Base-by-base conservation (phyloP, 2,329 filamentous ascomycete genomes). In the Trichoderma arundinaceum region DNA sequence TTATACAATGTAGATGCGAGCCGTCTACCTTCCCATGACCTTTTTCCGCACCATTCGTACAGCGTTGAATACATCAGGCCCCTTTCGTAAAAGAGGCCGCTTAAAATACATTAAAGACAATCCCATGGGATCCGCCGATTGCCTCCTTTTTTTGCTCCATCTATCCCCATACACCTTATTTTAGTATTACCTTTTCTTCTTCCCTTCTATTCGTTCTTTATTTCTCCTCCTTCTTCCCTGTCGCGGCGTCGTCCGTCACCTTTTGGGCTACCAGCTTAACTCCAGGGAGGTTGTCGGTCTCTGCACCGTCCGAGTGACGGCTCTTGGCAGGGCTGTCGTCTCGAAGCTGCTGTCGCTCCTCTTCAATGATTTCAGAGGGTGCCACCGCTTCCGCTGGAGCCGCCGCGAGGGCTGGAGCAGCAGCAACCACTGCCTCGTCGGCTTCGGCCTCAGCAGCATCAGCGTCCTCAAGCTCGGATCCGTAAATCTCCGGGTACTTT, bases 401-500 rank as follows among this genome's bases (percentile, higher is more conserved):
- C n/a, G n/a, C n/a, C n/a, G n/a, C n/a, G n/a, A n/a, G n/a, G n/a
- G 57, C 33, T 7, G 56, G 17, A 46, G 56, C 56, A 22, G 39
- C 59, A 38, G 51, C 6, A 4, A 49, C 52, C 3, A n/a, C 49
- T 7, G 43, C 60, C 13, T 52, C 77, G 41, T 74, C 74, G 54
- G 69, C 71, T 8, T 69, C 72, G 38, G 69, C 32, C 19, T 68
- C 68, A 12, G 58, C 68, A 13, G 58, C 75, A 12, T 73, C 75
- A 19, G 75, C 77, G 38, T 79, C 78, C 38, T 90, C 88, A 17
- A 97, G 83, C 77, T 98, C 94, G 49, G 90, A 86, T 67, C 93
- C 94, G 79, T 99, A 99, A 67, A 97, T 85, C 49, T 98, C 95
- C 19, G 95, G 95, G 78, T 97, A 91, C 76, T 89, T 82, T 72